Evolutionary conservation across 495 filamentous ascomycete species (phyloP), one percentile per base, ranked within the genome.

Genomic region (Penicillium mononematosum): DNA sequence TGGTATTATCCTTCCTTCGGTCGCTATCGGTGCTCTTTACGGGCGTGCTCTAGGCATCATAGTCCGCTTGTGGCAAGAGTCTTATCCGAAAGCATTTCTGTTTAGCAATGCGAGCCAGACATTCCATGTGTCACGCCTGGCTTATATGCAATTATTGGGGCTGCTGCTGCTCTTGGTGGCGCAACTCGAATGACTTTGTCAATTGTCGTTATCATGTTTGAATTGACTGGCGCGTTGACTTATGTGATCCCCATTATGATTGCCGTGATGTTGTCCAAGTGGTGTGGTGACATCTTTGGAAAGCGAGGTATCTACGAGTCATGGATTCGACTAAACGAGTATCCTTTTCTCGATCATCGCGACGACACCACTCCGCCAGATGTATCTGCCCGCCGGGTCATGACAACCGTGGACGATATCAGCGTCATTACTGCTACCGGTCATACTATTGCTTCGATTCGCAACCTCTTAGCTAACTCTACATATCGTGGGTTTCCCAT

Each of bases 211-310:
- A 98, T 98, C 74, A 98, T 96, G 90, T 98, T 98, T 62, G 94
- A 98, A 74, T 85, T 98, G 27, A 98, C 94, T 0, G 94, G 94
- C 25, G 95, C 94, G 0, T 77, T 98, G 14, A 96, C 92, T 0
- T 98, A 98, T 69, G 94, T 98, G 32, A 85, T 98, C 11, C 94
- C 94, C 19, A 98, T 98, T 68, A 98, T 98, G 94, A 89, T 98
- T 57, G 92, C 95, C n/a, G 94, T 98, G 58, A 96, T 98, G 93
- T 75, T 98, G 22, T 89, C 88, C 58, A 98, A 98, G 73, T 98
- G 94, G 94, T 91, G 96, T 20, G 94, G 94, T 65, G 94, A 98
- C 70, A 94, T 93, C 27, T 96, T 98, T 71, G 90, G 89, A 17
- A 90, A 90, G 48, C 85, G 89, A 17, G 94, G 95, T 29, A 98